phyloP scores from a whole-genome alignment of 2,329 filamentous ascomycete genomes.

The Penicillium sp. region DNA sequence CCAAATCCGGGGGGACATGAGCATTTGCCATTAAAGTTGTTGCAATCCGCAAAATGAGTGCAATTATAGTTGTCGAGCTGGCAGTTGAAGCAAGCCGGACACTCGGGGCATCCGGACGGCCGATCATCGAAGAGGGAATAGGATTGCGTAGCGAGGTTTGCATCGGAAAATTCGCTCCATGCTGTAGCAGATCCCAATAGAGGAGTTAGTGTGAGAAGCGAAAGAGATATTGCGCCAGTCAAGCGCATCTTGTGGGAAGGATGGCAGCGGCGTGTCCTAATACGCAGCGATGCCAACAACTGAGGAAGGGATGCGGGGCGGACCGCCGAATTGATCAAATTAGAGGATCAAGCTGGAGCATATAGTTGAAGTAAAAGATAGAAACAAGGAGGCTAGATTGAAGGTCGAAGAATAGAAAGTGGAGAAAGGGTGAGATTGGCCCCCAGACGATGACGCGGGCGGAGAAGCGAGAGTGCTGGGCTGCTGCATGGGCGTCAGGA shows the following conservation, averaged over 20 bases:
- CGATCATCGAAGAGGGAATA: slow-evolving; percentile 71
- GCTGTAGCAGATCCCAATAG: slow-evolving; percentile 24
- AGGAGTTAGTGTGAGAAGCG: slow-evolving; percentile 29
- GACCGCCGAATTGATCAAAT: slow-evolving; percentile 9
- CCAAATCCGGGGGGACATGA: slow-evolving; percentile 89
- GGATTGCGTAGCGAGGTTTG: slow-evolving; percentile 63
- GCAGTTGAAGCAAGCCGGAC: slow-evolving; percentile 82
- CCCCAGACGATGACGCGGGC: slow-evolving; percentile 34
- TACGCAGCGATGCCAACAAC: slow-evolving; percentile 7
- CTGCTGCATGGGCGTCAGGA: slow-evolving; percentile 22
- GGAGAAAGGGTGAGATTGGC: slow-evolving; percentile 21
- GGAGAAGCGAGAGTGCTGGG: slow-evolving; percentile 31
- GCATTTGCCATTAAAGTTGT: slow-evolving; percentile 88
- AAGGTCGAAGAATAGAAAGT: slow-evolving; percentile 12
- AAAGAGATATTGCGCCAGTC: slow-evolving; percentile 23
- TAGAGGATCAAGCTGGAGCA: neutral
- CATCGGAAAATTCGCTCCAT: slow-evolving; percentile 57
- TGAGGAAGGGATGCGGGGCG: slow-evolving; percentile 8
- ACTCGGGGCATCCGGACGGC: slow-evolving; percentile 51
- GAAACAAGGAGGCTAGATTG: slow-evolving; percentile 4
- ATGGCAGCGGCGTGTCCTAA: slow-evolving; percentile 10
- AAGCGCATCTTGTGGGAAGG: slow-evolving; percentile 30
- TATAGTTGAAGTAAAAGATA: slow-evolving; percentile 1
- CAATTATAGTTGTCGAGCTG: slow-evolving; percentile 89
- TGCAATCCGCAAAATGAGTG: slow-evolving; percentile 85